Evolutionary conservation across 495 filamentous ascomycete species (phyloP).

Genomic region (Tuber magnatum): DNA sequence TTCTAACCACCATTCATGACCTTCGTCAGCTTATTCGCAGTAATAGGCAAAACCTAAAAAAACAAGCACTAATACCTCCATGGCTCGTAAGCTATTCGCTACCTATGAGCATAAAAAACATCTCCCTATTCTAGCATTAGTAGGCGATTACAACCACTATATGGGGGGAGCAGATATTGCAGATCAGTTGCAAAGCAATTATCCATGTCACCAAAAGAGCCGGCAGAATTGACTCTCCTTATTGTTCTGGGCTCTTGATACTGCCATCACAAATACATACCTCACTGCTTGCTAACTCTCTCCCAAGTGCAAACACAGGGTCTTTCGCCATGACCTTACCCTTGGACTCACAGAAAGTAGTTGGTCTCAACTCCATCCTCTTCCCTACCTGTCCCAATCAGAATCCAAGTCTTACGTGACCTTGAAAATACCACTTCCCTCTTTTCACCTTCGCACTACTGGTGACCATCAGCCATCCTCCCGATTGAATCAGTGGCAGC

Average conservation of each 20-base stretch:
- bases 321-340: neutral
- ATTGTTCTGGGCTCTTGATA: slow-evolving; percentile 33
- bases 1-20: slow-evolving; percentile 21
- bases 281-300: neutral
- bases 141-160: slow-evolving; percentile 34
- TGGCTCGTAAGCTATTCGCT: no score
- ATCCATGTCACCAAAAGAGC: slow-evolving; percentile 16
- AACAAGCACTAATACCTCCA: neutral
- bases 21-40: no score
- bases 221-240: slow-evolving; percentile 24
- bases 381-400: no score
- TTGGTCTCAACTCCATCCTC: no score
- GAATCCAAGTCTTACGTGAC: no score
- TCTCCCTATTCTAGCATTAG: slow-evolving; percentile 10
- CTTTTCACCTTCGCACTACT: no score
- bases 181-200: slow-evolving; percentile 20
- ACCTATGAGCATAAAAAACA: neutral
- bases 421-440: no score
- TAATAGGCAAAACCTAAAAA: neutral
- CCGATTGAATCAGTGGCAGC: no score
- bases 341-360: neutral
- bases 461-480: no score
- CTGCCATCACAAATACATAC: slow-evolving; percentile 11
- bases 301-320: neutral
- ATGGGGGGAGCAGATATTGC: slow-evolving; percentile 34